Evolutionary conservation across 2,329 filamentous ascomycete genomes (phyloP).

Genomic region (Nigrograna mackinnonii): DNA sequence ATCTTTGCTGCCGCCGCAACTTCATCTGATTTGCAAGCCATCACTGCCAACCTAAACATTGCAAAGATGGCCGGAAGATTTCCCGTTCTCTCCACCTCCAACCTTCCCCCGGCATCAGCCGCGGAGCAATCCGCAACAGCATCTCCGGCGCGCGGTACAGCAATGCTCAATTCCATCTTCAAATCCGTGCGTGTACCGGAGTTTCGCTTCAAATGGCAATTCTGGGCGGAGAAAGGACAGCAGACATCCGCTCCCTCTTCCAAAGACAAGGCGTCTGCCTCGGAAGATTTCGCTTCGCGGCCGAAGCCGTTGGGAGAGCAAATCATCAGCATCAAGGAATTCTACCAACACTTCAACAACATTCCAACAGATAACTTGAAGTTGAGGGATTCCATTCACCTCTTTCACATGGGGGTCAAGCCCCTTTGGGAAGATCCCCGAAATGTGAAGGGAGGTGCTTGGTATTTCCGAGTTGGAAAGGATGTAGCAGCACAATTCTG

Average conservation of each 20-base stretch:
- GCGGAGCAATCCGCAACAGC: conserved; percentile 62
- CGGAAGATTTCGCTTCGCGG: conserved; percentile 48
- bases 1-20: conserved; percentile 18
- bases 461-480: conserved; percentile 91
- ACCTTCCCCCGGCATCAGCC: conserved; percentile 64
- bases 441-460: conserved; percentile 83
- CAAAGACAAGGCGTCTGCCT: conserved; percentile 15
- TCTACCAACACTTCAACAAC: conserved; percentile 65
- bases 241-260: conserved; percentile 24
- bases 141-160: conserved; percentile 76
- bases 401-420: conserved; percentile 81
- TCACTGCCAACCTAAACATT: conserved; percentile 13
- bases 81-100: conserved; percentile 38
- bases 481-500: conserved; percentile 71
- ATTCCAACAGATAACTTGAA: conserved; percentile 75
- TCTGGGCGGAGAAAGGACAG: conserved; percentile 53
- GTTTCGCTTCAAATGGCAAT: conserved; percentile 56
- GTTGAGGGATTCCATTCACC: conserved; percentile 70
- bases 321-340: conserved; percentile 52
- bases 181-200: conserved; percentile 52
- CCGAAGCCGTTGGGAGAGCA: conserved; percentile 47
- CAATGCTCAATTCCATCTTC: conserved; percentile 62
- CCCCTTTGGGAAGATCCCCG: conserved; percentile 85
- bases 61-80: conserved; percentile 34
- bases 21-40: conserved; percentile 11